Evolutionary conservation across 805 yeast species (phyloP).

Genomic region (Candida insectalens): DNA sequence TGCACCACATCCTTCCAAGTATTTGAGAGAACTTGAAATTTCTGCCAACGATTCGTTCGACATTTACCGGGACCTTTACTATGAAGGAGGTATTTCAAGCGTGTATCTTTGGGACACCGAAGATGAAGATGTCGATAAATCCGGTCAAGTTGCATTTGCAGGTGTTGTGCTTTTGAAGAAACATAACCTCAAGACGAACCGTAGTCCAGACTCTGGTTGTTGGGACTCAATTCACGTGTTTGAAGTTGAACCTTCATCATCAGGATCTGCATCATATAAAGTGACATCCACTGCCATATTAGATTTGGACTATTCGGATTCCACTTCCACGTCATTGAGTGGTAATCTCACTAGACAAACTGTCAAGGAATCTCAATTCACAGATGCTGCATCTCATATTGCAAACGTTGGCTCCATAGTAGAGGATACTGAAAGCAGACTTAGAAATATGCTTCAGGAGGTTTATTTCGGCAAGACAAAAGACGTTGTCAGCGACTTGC

Average conservation of each 20-base stretch:
- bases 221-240: constrained; percentile 97
- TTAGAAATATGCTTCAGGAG: constrained; percentile 82
- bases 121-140: constrained; percentile 35
- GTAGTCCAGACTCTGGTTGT: constrained; percentile 31
- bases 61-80: constrained; percentile 84
- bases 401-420: constrained; percentile 77
- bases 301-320: constrained; percentile 32
- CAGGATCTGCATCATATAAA: constrained; percentile 43
- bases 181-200: constrained; percentile 32
- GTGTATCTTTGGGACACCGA: constrained; percentile 88
- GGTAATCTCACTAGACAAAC: constrained; percentile 85
- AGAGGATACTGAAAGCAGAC: constrained; percentile 80
- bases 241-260: constrained; percentile 45
- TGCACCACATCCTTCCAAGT: constrained; percentile 63
- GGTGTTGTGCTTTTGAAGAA: constrained; percentile 87
- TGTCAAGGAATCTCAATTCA: constrained; percentile 40
- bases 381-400: constrained; percentile 58
- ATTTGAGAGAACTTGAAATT: constrained; percentile 64
- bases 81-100: constrained; percentile 87
- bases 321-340: constrained; percentile 33
- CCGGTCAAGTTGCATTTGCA: constrained; percentile 63
- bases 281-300: constrained; percentile 84
- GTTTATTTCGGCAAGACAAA: constrained; percentile 93
- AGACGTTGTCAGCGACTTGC: constrained; percentile 69
- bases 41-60: constrained; percentile 87